Conservation (phyloP, 129 eudicot genomes). For the Flaveria linearis region DNA sequence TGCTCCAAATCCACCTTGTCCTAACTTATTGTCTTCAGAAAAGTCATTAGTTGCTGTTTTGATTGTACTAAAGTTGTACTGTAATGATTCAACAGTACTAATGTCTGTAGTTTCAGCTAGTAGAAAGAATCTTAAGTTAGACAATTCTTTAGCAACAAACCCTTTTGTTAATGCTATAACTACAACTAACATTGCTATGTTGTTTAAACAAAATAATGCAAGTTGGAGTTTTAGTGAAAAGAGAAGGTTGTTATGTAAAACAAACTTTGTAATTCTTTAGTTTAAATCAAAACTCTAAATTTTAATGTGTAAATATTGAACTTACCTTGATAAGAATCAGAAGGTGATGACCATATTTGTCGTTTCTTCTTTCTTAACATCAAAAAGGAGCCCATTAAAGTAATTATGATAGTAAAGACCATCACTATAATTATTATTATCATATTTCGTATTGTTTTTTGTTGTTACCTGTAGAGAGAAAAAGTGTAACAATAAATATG, state of each 20-base stretch:
- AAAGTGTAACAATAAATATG: not conserved
- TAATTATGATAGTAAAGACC: not conserved
- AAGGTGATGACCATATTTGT: not conserved
- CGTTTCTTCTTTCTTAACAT: not conserved
- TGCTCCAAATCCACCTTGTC: constrained; percentile 11
- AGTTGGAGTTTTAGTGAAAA: not conserved
- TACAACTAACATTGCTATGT: not conserved
- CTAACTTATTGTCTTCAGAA: constrained; percentile 1
- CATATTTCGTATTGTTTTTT: not conserved
- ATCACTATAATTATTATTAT: not conserved
- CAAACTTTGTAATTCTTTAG: not conserved
- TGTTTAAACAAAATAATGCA: not conserved
- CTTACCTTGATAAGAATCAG: not conserved
- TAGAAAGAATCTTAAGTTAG: not conserved
- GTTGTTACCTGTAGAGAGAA: not conserved
- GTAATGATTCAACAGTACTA: not conserved
- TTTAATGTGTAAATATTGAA: not conserved
- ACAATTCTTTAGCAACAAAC: not conserved
- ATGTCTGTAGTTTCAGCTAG: not conserved
- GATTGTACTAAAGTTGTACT: not conserved
- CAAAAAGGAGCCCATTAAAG: not conserved
- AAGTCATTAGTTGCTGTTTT: constrained; percentile 12
- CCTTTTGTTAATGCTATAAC: not conserved
- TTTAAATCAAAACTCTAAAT: not conserved
- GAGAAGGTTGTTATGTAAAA: not conserved